phyloP scores from a whole-genome alignment of 345 rosid genomes.

The Gossypium thurberi region DNA sequence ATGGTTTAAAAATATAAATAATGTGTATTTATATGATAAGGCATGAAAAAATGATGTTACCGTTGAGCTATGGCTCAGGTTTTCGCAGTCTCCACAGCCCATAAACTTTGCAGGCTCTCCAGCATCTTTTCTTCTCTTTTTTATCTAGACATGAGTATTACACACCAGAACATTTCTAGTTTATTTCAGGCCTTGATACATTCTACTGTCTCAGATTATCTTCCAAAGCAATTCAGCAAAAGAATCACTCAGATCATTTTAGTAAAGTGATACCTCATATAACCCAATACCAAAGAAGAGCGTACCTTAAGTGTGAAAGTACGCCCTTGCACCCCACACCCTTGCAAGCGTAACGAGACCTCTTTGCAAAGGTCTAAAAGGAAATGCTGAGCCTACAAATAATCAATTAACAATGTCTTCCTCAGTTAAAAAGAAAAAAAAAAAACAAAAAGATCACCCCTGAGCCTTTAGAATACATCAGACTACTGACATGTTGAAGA shows the following conservation, averaged over 20 bases:
- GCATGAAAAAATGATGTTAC: conserved; percentile 29
- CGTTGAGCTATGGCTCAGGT: conserved; percentile 74
- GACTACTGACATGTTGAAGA: conserved; percentile 60
- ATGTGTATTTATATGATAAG: neutral
- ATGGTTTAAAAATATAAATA: neutral
- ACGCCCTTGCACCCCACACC: conserved; percentile 76
- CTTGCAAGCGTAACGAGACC: conserved; percentile 78
- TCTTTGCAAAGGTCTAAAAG: conserved; percentile 80
- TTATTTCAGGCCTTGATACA: conserved; percentile 1
- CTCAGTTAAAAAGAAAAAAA: conserved; percentile 2
- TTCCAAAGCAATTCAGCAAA: conserved; percentile 13
- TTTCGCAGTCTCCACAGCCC: conserved; percentile 92
- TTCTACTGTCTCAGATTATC: neutral
- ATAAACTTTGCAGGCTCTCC: conserved; percentile 81
- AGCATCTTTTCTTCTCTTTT: conserved; percentile 73
- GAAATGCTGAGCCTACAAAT: conserved; percentile 57
- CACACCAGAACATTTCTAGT: conserved; percentile 9
- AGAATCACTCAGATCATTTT: conserved; percentile 2
- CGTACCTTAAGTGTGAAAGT: conserved; percentile 81
- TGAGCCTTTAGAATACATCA: conserved; percentile 16
- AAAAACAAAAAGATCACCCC: conserved; percentile 4
- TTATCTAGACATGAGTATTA: conserved; percentile 43
- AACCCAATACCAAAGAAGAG: neutral
- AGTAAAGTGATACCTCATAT: neutral
- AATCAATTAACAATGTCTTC: conserved; percentile 15